Percentiles rank a stretch among this genome's conserved stretches.
phyloP scores from a whole-genome alignment of 257 asterid species.

The Solanum lycopersicoides region DNA sequence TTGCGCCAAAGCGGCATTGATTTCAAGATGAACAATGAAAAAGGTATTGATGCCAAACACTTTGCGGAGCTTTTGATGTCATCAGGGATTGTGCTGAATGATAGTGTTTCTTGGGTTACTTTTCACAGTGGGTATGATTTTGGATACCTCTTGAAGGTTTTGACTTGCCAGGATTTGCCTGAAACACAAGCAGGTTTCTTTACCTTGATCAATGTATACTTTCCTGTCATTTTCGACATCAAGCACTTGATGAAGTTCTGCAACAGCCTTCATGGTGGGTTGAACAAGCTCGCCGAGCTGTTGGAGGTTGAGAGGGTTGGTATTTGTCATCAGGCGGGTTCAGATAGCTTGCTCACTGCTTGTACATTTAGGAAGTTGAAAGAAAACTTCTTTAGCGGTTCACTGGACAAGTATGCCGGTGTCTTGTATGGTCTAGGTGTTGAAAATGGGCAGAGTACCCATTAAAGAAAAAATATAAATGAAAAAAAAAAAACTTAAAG shows the following conservation, averaged over 20 bases:
- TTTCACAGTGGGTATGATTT: conserved; percentile 48
- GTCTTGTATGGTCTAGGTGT: conserved; percentile 39
- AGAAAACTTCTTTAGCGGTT: conserved; percentile 30
- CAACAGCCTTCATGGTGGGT: conserved; percentile 39
- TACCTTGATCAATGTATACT: conserved; percentile 21
- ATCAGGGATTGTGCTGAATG: conserved; percentile 41
- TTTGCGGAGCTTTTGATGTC: conserved; percentile 41
- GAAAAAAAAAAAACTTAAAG: background rate
- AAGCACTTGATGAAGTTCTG: conserved; percentile 43
- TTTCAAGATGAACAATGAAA: conserved; percentile 17
- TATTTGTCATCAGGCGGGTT: conserved; percentile 37
- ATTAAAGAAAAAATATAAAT: background rate
- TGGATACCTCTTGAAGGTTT: conserved; percentile 35
- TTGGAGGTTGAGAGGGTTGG: conserved; percentile 43
- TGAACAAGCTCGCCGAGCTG: conserved; percentile 37
- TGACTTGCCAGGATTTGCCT: conserved; percentile 29
- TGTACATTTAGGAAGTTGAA: conserved; percentile 31
- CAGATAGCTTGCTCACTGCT: conserved; percentile 33
- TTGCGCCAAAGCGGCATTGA: conserved; percentile 37
- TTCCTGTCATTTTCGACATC: conserved; percentile 31
- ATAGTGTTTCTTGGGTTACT: conserved; percentile 31
- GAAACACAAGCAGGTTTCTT: conserved; percentile 30
- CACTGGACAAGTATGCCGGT: conserved; percentile 35
- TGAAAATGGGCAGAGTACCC: conserved; percentile 16
- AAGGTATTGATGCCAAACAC: conserved; percentile 22